Base-by-base conservation (phyloP, 2,329 filamentous ascomycete genomes). In the Ophiostoma quercus region DNA sequence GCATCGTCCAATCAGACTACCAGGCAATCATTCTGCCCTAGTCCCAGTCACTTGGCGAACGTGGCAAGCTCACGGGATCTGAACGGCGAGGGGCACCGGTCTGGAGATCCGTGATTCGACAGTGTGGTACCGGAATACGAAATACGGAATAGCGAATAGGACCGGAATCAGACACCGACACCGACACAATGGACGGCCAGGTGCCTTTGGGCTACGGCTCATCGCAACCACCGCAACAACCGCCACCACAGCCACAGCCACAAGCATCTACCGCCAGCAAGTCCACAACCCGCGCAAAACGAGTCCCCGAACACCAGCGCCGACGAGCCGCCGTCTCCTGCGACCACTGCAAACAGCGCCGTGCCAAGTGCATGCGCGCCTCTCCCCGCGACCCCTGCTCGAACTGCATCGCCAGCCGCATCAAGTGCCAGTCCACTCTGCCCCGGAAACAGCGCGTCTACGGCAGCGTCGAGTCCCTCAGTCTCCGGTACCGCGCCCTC, bases 301-400 rank as follows among this genome's bases (percentile, higher is more conserved):
- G 78, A 70, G 80, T 82, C 14, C 81, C 81, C 6, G 76, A 79
- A 65, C 79, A 81, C 70, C 80, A 81, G 74, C 77, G 81, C 62
- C 81, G 82, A 72, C 77, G 80, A 32, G 81, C 81, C 67, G 81
- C 82, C 72, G 79, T 79, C 19, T 79, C 77, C 68, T 82, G 81
- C 75, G 81, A 82, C 75, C 80, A 80, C 71, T 82, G 80, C 77
- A 82, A 82, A 76, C 79, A 78, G 70, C 76, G 80, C 65, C 82
- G 82, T 74, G 80, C 82, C 71, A 82, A 82, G 74, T 82, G 81
- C 75, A 75, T 79, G 70, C 78, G 78, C 39, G 76, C 78, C 69
- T 74, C 77, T 5, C 79, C 77, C 32, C 76, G 80, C 63, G 76
- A 77, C 3, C 73, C 78, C 32, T 82, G 80, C 71, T 77, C 77